Conservation (phyloP, 306 rosid species). For the Quercus engelmannii region DNA sequence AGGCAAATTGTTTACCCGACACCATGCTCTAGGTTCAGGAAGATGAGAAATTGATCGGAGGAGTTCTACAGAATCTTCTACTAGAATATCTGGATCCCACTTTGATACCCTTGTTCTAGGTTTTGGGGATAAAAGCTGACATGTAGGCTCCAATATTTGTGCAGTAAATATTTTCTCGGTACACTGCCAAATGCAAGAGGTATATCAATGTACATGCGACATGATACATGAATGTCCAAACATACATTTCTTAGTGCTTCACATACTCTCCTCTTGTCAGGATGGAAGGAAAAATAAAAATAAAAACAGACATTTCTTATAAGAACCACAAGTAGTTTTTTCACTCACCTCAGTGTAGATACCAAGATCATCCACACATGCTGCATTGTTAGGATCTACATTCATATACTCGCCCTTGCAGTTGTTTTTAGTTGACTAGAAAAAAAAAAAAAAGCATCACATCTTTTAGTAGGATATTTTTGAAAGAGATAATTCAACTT, state of each 20-base stretch:
- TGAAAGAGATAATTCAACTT: too few species aligned
- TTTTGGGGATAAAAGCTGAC: not conserved
- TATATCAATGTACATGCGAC: too few species aligned
- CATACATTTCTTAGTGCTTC: too few species aligned
- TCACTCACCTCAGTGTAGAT: conserved; percentile 26
- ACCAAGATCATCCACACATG: conserved; percentile 30
- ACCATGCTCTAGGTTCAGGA: not conserved
- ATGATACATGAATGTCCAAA: too few species aligned
- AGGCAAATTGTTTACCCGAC: not conserved
- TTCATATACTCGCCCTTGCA: conserved; percentile 20
- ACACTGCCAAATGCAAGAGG: conserved; percentile 10
- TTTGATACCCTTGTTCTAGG: not conserved
- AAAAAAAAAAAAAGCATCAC: not conserved
- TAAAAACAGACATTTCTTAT: too few species aligned
- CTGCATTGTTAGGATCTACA: conserved; percentile 34
- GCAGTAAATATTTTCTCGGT: not conserved
- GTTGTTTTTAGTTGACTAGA: conserved; percentile 5
- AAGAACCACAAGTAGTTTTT: not conserved
- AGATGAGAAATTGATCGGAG: not conserved
- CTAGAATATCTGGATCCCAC: not conserved
- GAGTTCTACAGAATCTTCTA: not conserved
- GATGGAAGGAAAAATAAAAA: too few species aligned
- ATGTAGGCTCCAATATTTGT: conserved; percentile 16
- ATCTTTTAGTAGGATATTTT: not conserved
- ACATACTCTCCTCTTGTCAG: too few species aligned